Evolutionary conservation across 176 grass and related monocot species (phyloP).

Genomic region (Triticum monococcum): DNA sequence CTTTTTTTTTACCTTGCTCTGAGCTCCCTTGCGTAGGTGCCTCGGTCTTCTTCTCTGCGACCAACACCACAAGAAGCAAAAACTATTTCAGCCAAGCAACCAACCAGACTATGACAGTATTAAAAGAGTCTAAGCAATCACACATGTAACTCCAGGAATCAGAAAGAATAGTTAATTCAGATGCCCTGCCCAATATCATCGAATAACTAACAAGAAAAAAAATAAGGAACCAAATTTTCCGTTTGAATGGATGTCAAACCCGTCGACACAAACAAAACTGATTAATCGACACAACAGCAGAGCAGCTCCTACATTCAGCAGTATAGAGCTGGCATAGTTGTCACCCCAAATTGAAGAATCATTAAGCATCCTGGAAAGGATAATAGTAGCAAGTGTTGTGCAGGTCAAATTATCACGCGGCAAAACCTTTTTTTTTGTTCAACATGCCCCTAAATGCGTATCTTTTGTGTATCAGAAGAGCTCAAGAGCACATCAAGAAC

Average conservation of each 20-base stretch:
- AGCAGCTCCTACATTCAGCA: background rate
- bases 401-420: background rate
- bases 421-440: background rate
- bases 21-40: conserved; percentile 39
- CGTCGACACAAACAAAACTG: background rate
- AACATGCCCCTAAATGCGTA: background rate
- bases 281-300: background rate
- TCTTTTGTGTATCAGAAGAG: background rate
- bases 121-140: background rate
- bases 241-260: background rate
- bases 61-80: conserved; percentile 14
- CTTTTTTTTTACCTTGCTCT: conserved; percentile 56
- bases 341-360: background rate
- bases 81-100: conserved; percentile 21
- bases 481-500: background rate
- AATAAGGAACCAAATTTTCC: background rate
- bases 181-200: background rate
- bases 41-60: conserved; percentile 55
- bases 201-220: background rate
- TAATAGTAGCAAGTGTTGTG: background rate
- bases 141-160: background rate
- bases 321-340: background rate
- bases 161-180: background rate
- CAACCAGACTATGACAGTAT: background rate
- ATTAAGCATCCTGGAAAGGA: background rate